A percentile compares a stretch with the other conserved stretches of the same genome.
phyloP scores from a whole-genome alignment of 164 flowering plant genomes.

The Warburgia ugandensis region DNA sequence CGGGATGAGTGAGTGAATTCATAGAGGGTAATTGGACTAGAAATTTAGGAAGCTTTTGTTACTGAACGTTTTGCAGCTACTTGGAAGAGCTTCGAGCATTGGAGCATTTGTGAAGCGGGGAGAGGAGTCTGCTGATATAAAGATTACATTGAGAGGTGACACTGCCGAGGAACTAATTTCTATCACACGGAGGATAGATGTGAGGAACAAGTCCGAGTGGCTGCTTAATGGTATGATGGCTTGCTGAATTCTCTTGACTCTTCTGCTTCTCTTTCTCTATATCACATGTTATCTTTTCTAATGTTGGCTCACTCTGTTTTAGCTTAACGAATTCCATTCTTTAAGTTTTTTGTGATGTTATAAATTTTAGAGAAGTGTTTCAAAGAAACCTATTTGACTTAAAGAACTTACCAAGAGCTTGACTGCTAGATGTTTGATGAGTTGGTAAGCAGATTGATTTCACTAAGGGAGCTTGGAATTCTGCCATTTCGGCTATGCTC shows the following conservation, averaged over 20 bases:
- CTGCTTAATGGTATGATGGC: slow-evolving; percentile 53
- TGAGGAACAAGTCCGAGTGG: slow-evolving; percentile 87
- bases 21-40: not conserved
- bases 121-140: slow-evolving; percentile 66
- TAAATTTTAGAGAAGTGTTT: too few relatives aligned
- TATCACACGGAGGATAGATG: slow-evolving; percentile 67
- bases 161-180: slow-evolving; percentile 36
- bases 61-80: slow-evolving; percentile 35
- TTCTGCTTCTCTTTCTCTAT: not conserved
- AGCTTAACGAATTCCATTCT: too few relatives aligned
- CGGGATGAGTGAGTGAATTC: not conserved
- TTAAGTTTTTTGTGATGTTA: too few relatives aligned
- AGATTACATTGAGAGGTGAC: slow-evolving; percentile 63
- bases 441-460: too few relatives aligned
- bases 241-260: not conserved
- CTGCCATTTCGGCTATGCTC: too few relatives aligned
- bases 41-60: not conserved
- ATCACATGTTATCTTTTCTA: not conserved
- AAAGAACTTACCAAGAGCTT: too few relatives aligned
- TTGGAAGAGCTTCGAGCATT: slow-evolving; percentile 89
- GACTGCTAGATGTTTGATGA: too few relatives aligned
- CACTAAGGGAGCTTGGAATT: too few relatives aligned
- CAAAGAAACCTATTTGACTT: too few relatives aligned
- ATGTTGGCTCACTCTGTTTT: too few relatives aligned
- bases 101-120: slow-evolving; percentile 97